Percentiles rank a stretch among this genome's conserved stretches.
Conservation (phyloP, 306 rosid genomes). For the Pterocarpus macrocarpus region DNA sequence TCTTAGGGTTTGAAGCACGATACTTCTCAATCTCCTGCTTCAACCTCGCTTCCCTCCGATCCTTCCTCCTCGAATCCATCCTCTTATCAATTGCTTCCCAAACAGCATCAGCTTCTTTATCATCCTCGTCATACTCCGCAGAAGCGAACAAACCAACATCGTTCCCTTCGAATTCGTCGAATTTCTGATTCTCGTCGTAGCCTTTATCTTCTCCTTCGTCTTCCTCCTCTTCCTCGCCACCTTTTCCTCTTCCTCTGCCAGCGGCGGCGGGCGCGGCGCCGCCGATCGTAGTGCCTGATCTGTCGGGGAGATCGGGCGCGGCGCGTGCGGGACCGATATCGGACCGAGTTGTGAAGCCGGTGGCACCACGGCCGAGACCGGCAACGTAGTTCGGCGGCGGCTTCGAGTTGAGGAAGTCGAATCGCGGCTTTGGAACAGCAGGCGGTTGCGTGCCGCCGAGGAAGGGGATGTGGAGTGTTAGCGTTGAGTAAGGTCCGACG, state of each 20-base stretch:
- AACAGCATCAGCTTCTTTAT: constrained; percentile 89
- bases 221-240: constrained; percentile 81
- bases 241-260: constrained; percentile 76
- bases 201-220: constrained; percentile 89
- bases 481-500: constrained; percentile 54
- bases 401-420: constrained; percentile 82
- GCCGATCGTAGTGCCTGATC: constrained; percentile 65
- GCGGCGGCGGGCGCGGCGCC: constrained; percentile 52
- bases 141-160: constrained; percentile 92
- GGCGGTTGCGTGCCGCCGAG: constrained; percentile 65
- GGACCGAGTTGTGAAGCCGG: constrained; percentile 87
- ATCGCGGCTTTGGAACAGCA: constrained; percentile 67
- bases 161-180: constrained; percentile 90
- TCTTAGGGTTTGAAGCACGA: constrained; percentile 84
- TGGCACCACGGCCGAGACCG: constrained; percentile 95
- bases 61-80: constrained; percentile 95
- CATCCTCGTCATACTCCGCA: constrained; percentile 91
- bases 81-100: constrained; percentile 92
- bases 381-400: constrained; percentile 92
- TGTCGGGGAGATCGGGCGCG: constrained; percentile 81
- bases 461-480: constrained; percentile 56
- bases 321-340: constrained; percentile 93
- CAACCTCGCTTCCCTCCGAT: constrained; percentile 87
- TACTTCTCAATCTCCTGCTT: constrained; percentile 92
- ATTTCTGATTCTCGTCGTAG: constrained; percentile 89